phyloP scores from a whole-genome alignment of 2,329 filamentous ascomycete species.

The Aspergillus uvarum region DNA sequence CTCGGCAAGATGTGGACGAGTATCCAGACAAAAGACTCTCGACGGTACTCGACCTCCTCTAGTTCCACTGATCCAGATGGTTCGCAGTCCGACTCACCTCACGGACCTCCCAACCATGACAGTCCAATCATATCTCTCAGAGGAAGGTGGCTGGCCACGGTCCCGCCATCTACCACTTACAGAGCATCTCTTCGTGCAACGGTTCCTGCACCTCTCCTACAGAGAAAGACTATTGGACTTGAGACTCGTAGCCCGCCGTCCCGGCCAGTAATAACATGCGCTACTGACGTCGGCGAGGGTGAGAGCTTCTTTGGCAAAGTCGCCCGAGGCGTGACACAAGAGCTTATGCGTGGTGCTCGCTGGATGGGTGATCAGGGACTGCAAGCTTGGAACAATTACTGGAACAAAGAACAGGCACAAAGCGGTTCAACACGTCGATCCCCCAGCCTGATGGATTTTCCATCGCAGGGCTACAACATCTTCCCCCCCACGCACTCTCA shows the following conservation, averaged over 20 bases:
- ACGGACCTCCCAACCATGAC: slow-evolving; percentile 29
- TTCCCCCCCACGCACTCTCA: slow-evolving; percentile 50
- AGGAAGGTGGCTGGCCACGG: slow-evolving; percentile 49
- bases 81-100: slow-evolving; percentile 40
- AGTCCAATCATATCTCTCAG: slow-evolving; percentile 45
- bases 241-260: slow-evolving; percentile 44
- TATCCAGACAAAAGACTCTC: slow-evolving; percentile 57
- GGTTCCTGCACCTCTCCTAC: slow-evolving; percentile 37
- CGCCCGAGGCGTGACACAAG: slow-evolving; percentile 51
- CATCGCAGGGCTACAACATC: slow-evolving; percentile 34
- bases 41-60: slow-evolving; percentile 49
- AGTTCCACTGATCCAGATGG: slow-evolving; percentile 47
- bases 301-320: slow-evolving; percentile 50
- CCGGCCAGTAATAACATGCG: slow-evolving; percentile 44
- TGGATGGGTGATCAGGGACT: slow-evolving; percentile 52
- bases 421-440: slow-evolving; percentile 32
- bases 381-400: slow-evolving; percentile 53
- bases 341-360: slow-evolving; percentile 48
- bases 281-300: slow-evolving; percentile 48
- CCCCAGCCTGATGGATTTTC: slow-evolving; percentile 28
- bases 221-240: slow-evolving; percentile 41
- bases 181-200: slow-evolving; percentile 41
- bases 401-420: slow-evolving; percentile 45
- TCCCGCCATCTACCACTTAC: slow-evolving; percentile 42
- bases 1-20: slow-evolving; percentile 91